These are phyloP conservation scores for Zygosaccharomyces bailii DNA, from an alignment of 805 yeast genomes.

Conservation along the genomic window DNA sequence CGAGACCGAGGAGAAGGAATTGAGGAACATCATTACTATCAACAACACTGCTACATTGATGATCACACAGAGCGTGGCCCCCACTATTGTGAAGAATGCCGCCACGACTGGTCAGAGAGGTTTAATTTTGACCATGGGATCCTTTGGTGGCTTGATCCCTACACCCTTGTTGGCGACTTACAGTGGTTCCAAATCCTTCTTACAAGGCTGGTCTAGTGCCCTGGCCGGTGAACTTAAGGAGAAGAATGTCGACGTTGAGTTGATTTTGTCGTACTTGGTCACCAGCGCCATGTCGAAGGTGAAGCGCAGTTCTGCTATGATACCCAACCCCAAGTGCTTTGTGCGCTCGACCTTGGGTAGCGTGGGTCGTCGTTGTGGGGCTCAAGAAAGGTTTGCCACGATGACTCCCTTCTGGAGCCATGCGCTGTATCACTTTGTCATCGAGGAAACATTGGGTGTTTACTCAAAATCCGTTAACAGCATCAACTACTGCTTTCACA, in stretches of 20 bases:
- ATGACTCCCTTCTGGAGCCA: slow-evolving; percentile 91
- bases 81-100: slow-evolving; percentile 58
- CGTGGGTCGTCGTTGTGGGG: slow-evolving; percentile 85
- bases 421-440: slow-evolving; percentile 82
- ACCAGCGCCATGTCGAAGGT: slow-evolving; percentile 96
- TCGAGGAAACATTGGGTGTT: slow-evolving; percentile 78
- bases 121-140: slow-evolving; percentile 89
- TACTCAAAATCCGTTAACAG: slow-evolving; percentile 65
- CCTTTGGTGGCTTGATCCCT: slow-evolving; percentile 92
- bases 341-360: slow-evolving; percentile 66
- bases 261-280: slow-evolving; percentile 82
- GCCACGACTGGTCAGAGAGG: slow-evolving; percentile 51
- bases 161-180: slow-evolving; percentile 90
- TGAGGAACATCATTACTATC: slow-evolving; percentile 76
- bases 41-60: slow-evolving; percentile 81
- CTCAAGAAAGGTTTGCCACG: slow-evolving; percentile 85
- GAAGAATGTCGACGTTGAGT: slow-evolving; percentile 76
- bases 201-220: slow-evolving; percentile 90
- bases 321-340: slow-evolving; percentile 80
- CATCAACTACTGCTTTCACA: slow-evolving; percentile 73
- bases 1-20: slow-evolving; percentile 72
- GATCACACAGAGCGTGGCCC: slow-evolving; percentile 76
- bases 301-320: slow-evolving; percentile 64
- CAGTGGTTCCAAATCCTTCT: slow-evolving; percentile 93
- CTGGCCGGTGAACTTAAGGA: slow-evolving; percentile 77